Conservation (phyloP, 768 basidiomycete species). For the Serendipita sp. region DNA sequence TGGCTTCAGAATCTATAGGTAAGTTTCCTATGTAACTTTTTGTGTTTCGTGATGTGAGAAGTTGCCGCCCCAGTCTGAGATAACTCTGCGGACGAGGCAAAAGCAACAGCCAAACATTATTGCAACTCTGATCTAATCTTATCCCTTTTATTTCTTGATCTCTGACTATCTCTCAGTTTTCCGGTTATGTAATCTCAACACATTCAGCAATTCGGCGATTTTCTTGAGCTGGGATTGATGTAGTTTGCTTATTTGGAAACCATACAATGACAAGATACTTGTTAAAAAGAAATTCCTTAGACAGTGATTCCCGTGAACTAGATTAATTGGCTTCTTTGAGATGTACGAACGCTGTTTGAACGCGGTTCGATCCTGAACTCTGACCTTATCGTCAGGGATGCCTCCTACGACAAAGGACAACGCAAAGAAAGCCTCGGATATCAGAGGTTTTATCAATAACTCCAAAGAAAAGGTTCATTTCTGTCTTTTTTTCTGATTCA, state of each 20-base stretch:
- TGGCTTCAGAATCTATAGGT: neutral
- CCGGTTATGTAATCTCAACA: too few species aligned
- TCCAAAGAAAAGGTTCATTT: neutral
- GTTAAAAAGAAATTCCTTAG: too few species aligned
- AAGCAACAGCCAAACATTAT: slow-evolving; percentile 6
- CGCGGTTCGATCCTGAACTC: neutral
- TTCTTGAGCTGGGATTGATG: too few species aligned
- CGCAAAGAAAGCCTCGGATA: neutral
- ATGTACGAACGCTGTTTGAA: too few species aligned
- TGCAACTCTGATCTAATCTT: slow-evolving; percentile 1
- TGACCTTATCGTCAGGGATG: neutral
- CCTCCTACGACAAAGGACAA: neutral
- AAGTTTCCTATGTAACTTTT: neutral
- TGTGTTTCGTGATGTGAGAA: neutral
- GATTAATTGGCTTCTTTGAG: too few species aligned
- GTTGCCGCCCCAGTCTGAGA: slow-evolving; percentile 7
- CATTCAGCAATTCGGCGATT: too few species aligned
- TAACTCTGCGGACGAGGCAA: slow-evolving; percentile 1
- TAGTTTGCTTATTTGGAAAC: too few species aligned
- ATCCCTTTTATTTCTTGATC: neutral
- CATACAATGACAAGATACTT: too few species aligned
- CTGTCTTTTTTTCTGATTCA: neutral
- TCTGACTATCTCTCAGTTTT: neutral
- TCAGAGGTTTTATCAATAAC: neutral
- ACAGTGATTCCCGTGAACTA: too few species aligned